A percentile compares a stretch with the other conserved stretches of the same genome.
Evolutionary conservation across 2,329 filamentous ascomycete species (phyloP).

Genomic region (Xylariomycetidae sp.): DNA sequence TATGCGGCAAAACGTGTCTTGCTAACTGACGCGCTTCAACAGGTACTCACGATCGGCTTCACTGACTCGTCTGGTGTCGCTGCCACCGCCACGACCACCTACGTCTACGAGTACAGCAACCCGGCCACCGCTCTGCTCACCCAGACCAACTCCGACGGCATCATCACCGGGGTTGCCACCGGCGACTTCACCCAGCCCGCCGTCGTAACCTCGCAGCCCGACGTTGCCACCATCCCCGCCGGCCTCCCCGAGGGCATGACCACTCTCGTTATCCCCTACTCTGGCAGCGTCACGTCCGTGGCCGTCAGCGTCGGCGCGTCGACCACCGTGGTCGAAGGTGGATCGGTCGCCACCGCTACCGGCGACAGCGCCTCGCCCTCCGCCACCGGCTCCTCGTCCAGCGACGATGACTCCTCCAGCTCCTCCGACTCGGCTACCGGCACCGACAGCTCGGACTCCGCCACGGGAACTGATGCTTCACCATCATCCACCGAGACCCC

Average conservation of each 20-base stretch:
- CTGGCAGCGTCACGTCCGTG: conserved; percentile 8
- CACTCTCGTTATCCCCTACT: conserved; percentile 6
- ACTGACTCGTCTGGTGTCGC: conserved; percentile 8
- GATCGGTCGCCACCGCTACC: too few relatives aligned
- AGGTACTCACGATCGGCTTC: conserved; percentile 10
- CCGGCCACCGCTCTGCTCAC: conserved; percentile 11
- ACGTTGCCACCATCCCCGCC: conserved; percentile 37
- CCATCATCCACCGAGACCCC: conserved; percentile 7
- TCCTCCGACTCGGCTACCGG: background rate
- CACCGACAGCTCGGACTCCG: conserved; percentile 2
- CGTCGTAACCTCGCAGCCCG: conserved; percentile 9
- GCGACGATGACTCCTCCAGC: conserved; percentile 1
- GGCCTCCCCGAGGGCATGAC: conserved; percentile 8
- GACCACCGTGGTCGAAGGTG: conserved; percentile 10
- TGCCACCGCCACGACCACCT: conserved; percentile 8
- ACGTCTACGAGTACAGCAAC: conserved; percentile 14
- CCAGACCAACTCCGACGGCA: conserved; percentile 14
- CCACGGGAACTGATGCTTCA: too few relatives aligned
- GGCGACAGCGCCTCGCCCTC: too few relatives aligned
- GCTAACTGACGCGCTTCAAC: conserved; percentile 5
- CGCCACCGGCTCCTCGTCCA: conserved; percentile 2
- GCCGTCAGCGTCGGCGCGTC: conserved; percentile 9
- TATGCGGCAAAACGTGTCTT: background rate
- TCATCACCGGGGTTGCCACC: conserved; percentile 11
- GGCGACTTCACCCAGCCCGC: conserved; percentile 7